Evolutionary conservation across 768 basidiomycete genomes (phyloP).

Genomic region (Hericium coralloides): DNA sequence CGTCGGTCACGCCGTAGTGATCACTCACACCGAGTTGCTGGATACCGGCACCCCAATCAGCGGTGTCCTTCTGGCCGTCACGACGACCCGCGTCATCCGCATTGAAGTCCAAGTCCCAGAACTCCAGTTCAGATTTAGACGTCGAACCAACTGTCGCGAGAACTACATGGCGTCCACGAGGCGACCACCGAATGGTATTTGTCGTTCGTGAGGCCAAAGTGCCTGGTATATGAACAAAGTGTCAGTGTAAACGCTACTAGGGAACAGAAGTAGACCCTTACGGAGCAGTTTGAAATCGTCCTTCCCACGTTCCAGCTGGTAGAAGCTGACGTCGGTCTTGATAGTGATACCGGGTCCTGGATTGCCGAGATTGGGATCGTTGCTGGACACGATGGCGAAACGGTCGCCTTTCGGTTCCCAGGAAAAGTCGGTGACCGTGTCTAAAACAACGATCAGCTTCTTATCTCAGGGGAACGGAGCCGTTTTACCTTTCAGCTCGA

Average conservation of each 20-base stretch:
- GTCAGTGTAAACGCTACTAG: background rate
- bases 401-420: conserved; percentile 99
- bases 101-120: conserved; percentile 96
- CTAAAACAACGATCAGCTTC: conserved; percentile 20
- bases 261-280: conserved; percentile 20
- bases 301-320: conserved; percentile 85
- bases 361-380: conserved; percentile 88
- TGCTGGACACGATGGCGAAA: conserved; percentile 91
- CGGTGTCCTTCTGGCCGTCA: conserved; percentile 34
- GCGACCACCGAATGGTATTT: conserved; percentile 95
- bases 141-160: conserved; percentile 94
- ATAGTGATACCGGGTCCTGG: conserved; percentile 86
- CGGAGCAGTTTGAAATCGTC: conserved; percentile 91
- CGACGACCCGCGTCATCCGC: conserved; percentile 42
- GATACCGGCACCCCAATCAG: conserved; percentile 80
- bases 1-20: conserved; percentile 95
- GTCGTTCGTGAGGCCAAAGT: conserved; percentile 46
- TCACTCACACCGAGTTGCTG: conserved; percentile 81
- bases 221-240: background rate
- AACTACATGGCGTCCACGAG: conserved; percentile 90
- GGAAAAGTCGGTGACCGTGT: conserved; percentile 91
- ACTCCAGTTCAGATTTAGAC: conserved; percentile 94
- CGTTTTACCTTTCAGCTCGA: conserved; percentile 56
- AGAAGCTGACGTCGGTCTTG: conserved; percentile 95
- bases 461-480: background rate